A percentile compares a stretch with the other conserved stretches of the same genome.
These are phyloP conservation scores for Vigna radiata DNA, from an alignment of 306 rosid genomes.

Conservation along the genomic window DNA sequence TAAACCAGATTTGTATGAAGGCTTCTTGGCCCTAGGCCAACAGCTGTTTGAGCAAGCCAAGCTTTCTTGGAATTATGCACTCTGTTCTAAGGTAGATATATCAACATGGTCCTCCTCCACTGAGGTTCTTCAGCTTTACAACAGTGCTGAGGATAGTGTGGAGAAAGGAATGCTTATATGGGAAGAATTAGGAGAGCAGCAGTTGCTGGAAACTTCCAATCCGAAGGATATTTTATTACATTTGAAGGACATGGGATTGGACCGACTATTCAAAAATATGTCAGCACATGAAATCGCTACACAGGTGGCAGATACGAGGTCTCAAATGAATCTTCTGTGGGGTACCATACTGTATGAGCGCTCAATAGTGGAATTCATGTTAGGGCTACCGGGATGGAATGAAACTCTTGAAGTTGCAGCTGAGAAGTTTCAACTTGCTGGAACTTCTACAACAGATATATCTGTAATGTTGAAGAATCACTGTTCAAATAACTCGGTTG, in stretches of 20 bases:
- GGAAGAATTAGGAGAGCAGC: conserved; percentile 66
- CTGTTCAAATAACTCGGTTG: conserved; percentile 66
- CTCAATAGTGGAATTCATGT: conserved; percentile 77
- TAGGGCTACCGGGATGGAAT: conserved; percentile 73
- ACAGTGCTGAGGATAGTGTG: conserved; percentile 78
- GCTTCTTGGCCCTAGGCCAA: conserved; percentile 80
- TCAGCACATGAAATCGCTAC: conserved; percentile 66
- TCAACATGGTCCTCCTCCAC: conserved; percentile 55
- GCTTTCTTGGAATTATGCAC: conserved; percentile 81
- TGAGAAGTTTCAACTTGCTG: conserved; percentile 84
- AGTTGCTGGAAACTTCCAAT: conserved; percentile 47
- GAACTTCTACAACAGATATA: conserved; percentile 80
- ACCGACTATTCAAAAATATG: conserved; percentile 53
- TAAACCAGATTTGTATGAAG: conserved; percentile 87
- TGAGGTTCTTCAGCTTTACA: conserved; percentile 73
- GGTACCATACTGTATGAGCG: conserved; percentile 92
- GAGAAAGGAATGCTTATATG: conserved; percentile 85
- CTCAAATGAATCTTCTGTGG: conserved; percentile 83
- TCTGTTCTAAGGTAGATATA: conserved; percentile 59
- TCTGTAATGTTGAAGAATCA: conserved; percentile 85
- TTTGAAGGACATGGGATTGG: conserved; percentile 62
- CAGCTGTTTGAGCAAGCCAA: conserved; percentile 84
- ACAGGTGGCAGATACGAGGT: conserved; percentile 67
- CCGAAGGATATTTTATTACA: conserved; percentile 49
- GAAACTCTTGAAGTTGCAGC: conserved; percentile 73